Conservation (phyloP, 2,329 filamentous ascomycete genomes). For the Elsinoe necatrix region DNA sequence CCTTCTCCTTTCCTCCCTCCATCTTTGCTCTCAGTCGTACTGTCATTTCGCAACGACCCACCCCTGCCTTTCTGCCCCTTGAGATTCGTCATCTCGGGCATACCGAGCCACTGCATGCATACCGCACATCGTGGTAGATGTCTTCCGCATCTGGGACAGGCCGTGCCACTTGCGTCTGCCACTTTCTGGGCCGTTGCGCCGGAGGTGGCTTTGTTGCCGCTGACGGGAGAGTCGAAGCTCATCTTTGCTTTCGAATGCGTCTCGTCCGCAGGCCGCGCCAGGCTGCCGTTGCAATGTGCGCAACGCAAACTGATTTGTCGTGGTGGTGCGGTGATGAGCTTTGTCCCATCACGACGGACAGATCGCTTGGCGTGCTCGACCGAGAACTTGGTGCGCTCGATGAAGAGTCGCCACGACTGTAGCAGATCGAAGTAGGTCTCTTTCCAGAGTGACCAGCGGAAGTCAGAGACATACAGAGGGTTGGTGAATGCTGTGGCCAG, state of each 20-base stretch:
- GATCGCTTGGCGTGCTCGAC: conserved; percentile 65
- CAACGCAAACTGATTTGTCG: conserved; percentile 68
- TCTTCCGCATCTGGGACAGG: conserved; percentile 53
- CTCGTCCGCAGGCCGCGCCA: conserved; percentile 39
- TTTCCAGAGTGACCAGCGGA: conserved; percentile 67
- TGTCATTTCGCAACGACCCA: background rate
- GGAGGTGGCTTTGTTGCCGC: conserved; percentile 17
- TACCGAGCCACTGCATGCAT: conserved; percentile 54
- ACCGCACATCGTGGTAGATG: conserved; percentile 56
- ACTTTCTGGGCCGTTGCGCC: conserved; percentile 22
- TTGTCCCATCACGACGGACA: conserved; percentile 52
- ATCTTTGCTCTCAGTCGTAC: conserved; percentile 14
- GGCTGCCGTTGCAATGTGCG: conserved; percentile 58
- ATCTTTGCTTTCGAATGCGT: conserved; percentile 12
- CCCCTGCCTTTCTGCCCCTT: conserved; percentile 25
- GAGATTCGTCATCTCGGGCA: conserved; percentile 44
- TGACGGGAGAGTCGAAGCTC: conserved; percentile 17
- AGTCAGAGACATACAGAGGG: conserved; percentile 68
- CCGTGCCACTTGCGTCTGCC: conserved; percentile 36
- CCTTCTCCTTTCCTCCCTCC: conserved; percentile 29
- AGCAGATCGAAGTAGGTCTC: conserved; percentile 64
- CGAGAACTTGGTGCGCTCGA: conserved; percentile 68
- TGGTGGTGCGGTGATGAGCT: conserved; percentile 56
- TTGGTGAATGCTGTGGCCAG: conserved; percentile 65
- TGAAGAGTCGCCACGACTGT: conserved; percentile 63